Percentiles rank a stretch among this genome's conserved stretches.
Conservation (phyloP, 1,284 basidiomycete species). For the Gastroboletus turbinatus region DNA sequence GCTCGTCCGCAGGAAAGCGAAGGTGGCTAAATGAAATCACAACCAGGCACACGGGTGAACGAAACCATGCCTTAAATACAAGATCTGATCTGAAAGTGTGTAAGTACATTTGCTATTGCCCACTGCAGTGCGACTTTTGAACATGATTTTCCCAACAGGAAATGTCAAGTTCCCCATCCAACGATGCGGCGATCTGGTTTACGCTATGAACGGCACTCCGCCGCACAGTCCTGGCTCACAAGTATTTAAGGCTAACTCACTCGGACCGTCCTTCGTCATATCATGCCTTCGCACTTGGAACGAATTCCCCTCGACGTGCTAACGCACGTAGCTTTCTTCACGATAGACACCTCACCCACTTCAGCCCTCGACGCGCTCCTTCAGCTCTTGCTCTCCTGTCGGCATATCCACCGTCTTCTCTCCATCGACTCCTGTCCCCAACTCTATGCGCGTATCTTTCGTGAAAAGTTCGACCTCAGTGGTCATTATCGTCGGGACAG, state of each 20-base stretch:
- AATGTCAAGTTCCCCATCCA: constrained; percentile 35
- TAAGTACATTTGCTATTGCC: constrained; percentile 33
- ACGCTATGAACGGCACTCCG: constrained; percentile 37
- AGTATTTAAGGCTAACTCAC: constrained; percentile 27
- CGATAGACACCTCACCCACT: constrained; percentile 37
- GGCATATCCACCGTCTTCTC: constrained; percentile 45
- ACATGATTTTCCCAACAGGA: constrained; percentile 41
- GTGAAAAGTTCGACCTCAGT: constrained; percentile 50
- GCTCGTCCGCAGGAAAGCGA: constrained; percentile 29
- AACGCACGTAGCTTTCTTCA: constrained; percentile 49
- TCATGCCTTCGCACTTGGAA: constrained; percentile 46
- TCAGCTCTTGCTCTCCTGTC: constrained; percentile 44
- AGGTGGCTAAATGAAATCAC: constrained; percentile 41
- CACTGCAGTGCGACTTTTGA: constrained; percentile 32
- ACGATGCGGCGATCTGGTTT: constrained; percentile 36
- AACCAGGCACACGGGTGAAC: constrained; percentile 33
- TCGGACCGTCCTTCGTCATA: constrained; percentile 18
- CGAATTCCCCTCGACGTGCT: constrained; percentile 50
- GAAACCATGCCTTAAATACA: constrained; percentile 35
- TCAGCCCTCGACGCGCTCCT: constrained; percentile 41
- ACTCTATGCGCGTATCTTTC: constrained; percentile 63
- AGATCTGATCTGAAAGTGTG: constrained; percentile 37
- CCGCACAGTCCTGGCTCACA: constrained; percentile 24
- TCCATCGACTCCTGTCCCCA: constrained; percentile 47
- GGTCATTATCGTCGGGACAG: constrained; percentile 38